A percentile compares a stretch with the other conserved stretches of the same genome.
phyloP scores from a whole-genome alignment of 805 yeast genomes.

The Candida loeiensis region DNA sequence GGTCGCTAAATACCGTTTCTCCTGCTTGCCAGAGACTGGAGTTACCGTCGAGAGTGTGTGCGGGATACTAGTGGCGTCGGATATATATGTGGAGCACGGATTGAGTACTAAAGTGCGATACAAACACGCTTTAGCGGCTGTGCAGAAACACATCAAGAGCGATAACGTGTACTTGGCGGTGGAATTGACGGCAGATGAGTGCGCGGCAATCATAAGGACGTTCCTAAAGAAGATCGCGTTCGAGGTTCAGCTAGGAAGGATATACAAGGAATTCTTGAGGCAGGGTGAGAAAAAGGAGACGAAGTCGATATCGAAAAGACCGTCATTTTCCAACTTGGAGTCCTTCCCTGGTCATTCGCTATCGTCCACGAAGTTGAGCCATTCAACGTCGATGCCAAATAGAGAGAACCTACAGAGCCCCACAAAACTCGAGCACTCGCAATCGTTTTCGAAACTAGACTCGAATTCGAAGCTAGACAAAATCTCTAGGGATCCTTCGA shows the following conservation, averaged over 20 bases:
- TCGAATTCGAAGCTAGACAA: background rate
- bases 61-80: constrained; percentile 39
- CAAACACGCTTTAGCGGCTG: constrained; percentile 8
- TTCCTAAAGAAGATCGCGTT: constrained; percentile 54
- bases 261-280: constrained; percentile 41
- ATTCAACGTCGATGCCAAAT: constrained; percentile 2
- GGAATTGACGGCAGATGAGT: constrained; percentile 30
- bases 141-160: background rate
- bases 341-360: too few species aligned
- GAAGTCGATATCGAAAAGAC: too few species aligned
- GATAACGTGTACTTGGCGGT: constrained; percentile 1
- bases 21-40: constrained; percentile 18
- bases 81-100: constrained; percentile 55
- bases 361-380: background rate
- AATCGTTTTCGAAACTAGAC: too few species aligned
- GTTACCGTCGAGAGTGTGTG: constrained; percentile 19
- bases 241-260: constrained; percentile 62
- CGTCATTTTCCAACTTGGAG: too few species aligned
- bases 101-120: constrained; percentile 1
- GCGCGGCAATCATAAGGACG: constrained; percentile 38
- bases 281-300: too few species aligned
- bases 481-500: background rate
- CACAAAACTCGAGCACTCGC: too few species aligned
- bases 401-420: background rate
- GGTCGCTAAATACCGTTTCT: constrained; percentile 20